Evolutionary conservation across 2,329 filamentous ascomycete species (phyloP).

Genomic region (Drechslerella dactyloides): DNA sequence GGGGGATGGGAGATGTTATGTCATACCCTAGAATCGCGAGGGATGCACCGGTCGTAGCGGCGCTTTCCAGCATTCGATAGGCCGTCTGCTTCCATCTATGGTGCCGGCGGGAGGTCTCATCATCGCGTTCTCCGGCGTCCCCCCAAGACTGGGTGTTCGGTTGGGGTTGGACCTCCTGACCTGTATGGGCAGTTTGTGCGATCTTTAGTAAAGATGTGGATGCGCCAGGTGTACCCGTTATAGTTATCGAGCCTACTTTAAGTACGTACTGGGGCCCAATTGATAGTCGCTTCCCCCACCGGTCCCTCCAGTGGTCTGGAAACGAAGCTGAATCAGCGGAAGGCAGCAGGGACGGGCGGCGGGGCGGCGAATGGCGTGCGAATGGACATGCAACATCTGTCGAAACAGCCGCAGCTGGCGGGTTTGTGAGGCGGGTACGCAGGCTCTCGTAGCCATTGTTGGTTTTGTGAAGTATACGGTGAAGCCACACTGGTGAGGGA

Average conservation of each 20-base stretch:
- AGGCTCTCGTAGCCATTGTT: conserved; percentile 36
- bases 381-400: not conserved
- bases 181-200: conserved; percentile 21
- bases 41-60: conserved; percentile 76
- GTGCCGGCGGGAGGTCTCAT: conserved; percentile 13
- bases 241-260: too few species aligned
- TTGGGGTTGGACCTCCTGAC: conserved; percentile 53
- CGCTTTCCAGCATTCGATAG: conserved; percentile 74
- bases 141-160: conserved; percentile 53
- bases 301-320: conserved; percentile 37
- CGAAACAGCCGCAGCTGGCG: not conserved
- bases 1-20: conserved; percentile 34
- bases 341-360: not conserved
- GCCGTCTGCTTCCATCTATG: conserved; percentile 55
- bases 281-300: conserved; percentile 54
- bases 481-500: conserved; percentile 19
- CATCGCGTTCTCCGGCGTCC: conserved; percentile 20
- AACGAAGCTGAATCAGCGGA: conserved; percentile 10
- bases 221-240: not conserved
- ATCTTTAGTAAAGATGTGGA: not conserved
- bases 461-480: conserved; percentile 22
- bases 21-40: conserved; percentile 72
- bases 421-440: conserved; percentile 4
- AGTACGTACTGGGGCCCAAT: conserved; percentile 52
- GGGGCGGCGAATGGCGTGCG: conserved; percentile 4